Base-by-base conservation (phyloP, 1,284 basidiomycete genomes). In the Naganishia cerealis region DNA sequence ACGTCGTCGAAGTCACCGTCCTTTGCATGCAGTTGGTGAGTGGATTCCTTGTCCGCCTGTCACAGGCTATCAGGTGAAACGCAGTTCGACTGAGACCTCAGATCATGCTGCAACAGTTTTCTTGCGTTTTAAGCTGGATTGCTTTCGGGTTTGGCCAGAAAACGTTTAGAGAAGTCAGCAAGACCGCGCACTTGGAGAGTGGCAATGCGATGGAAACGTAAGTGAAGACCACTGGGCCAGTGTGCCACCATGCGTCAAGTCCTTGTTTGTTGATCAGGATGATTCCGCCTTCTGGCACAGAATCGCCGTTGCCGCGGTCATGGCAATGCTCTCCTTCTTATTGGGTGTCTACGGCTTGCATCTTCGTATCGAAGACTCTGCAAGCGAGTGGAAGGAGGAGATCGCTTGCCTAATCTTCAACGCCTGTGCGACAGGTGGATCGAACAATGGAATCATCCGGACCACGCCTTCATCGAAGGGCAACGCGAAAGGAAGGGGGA, bases 131-230 rank as follows among this genome's bases (percentile, higher is more conserved):
- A 16, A 74, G 71, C n/a, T 79, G 78, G 78, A 54, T 79, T 24
- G 77, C 77, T 1, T 78, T 76, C 61, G 77, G 76, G 0, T 63
- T 77, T 8, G 75, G 73, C 13, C 53, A 75, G 29, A 65, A 67
- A 4, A 74, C 77, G 4, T 78, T 73, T 54, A 54, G 72, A 24
- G 75, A 68, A 39, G 71, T 77, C 5, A 73, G 72, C 12, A 58
- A 70, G 13, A 46, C 33, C 18, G 61, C 50, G 16, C 16, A 50
- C 6, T 73, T 76, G 0, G 72, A 73, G 52, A 71, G 70, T 33
- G 78, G 78, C 33, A 72, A 73, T 57, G 77, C 76, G 3, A 78
- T 78, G 77, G 75, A 76, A 55, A 76, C 76, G 76, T 77, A 54
- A 72, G 77, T 74, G 3, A 12, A 48, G 9, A 15, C n/a, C 15